Percentiles rank a stretch among this genome's conserved stretches.
Conservation (phyloP, 1,139 yeast genomes). For the Pichia sp. region DNA sequence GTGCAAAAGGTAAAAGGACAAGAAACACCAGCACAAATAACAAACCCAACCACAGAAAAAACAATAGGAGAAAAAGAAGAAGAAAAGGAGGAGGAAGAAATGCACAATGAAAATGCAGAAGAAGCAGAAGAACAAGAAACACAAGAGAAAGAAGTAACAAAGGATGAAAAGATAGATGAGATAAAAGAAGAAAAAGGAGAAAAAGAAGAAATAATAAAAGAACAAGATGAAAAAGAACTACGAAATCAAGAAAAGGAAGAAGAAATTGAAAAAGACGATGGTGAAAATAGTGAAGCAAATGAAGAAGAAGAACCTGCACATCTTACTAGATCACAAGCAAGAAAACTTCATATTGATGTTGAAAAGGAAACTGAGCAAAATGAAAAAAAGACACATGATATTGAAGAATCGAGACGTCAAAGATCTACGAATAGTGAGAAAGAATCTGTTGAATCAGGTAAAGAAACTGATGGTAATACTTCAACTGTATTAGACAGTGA, state of each 20-base stretch:
- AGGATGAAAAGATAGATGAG: background rate
- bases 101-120: background rate
- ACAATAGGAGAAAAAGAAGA: background rate
- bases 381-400: slow-evolving; percentile 5
- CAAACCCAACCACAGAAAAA: no score
- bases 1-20: no score
- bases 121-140: background rate
- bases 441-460: slow-evolving; percentile 6
- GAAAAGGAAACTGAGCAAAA: slow-evolving; percentile 11
- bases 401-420: slow-evolving; percentile 5
- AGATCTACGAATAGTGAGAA: background rate
- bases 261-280: slow-evolving; percentile 6
- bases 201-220: background rate
- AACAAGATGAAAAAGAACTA: background rate
- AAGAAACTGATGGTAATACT: background rate
- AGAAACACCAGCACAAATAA: no score
- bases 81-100: background rate
- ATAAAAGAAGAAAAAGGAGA: background rate
- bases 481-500: slow-evolving; percentile 1
- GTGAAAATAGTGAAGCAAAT: slow-evolving; percentile 4
- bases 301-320: slow-evolving; percentile 16
- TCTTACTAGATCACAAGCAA: slow-evolving; percentile 15
- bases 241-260: slow-evolving; percentile 3
- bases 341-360: slow-evolving; percentile 9
- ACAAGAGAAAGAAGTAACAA: background rate